These are phyloP conservation scores for Thozetella sp. DNA, from an alignment of 495 filamentous ascomycete species.

Conservation along the genomic window DNA sequence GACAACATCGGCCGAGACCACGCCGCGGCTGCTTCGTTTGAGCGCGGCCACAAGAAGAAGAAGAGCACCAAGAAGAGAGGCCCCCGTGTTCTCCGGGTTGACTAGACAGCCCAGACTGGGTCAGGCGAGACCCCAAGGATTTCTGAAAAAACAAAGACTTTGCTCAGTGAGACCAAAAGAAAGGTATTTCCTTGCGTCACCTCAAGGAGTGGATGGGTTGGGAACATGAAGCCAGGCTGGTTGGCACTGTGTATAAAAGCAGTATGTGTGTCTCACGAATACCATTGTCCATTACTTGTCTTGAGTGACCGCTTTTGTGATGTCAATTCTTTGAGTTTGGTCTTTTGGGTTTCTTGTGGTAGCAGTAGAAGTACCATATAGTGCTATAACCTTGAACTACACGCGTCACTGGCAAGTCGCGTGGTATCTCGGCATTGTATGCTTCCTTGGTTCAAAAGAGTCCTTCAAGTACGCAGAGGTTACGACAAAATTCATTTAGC, in stretches of 20 bases:
- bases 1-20: constrained; percentile 96
- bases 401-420: too few species aligned
- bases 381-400: background rate
- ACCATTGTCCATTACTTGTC: background rate
- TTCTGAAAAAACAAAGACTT: constrained; percentile 17
- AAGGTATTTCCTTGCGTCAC: constrained; percentile 13
- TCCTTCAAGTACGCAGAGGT: too few species aligned
- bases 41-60: constrained; percentile 94
- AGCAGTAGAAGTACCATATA: background rate
- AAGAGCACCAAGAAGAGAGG: constrained; percentile 79
- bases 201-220: constrained; percentile 9
- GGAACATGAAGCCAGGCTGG: constrained; percentile 15
- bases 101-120: constrained; percentile 49
- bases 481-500: too few species aligned
- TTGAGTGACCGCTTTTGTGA: constrained; percentile 1
- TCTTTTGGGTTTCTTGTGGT: background rate
- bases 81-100: constrained; percentile 78
- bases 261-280: constrained; percentile 10
- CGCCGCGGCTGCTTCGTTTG: constrained; percentile 80
- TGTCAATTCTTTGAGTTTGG: background rate
- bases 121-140: too few species aligned
- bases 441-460: too few species aligned
- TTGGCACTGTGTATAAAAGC: constrained; percentile 22
- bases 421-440: too few species aligned
- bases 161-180: constrained; percentile 6